Conservation (phyloP, 208 protist species). For the Leishmania arabica region DNA sequence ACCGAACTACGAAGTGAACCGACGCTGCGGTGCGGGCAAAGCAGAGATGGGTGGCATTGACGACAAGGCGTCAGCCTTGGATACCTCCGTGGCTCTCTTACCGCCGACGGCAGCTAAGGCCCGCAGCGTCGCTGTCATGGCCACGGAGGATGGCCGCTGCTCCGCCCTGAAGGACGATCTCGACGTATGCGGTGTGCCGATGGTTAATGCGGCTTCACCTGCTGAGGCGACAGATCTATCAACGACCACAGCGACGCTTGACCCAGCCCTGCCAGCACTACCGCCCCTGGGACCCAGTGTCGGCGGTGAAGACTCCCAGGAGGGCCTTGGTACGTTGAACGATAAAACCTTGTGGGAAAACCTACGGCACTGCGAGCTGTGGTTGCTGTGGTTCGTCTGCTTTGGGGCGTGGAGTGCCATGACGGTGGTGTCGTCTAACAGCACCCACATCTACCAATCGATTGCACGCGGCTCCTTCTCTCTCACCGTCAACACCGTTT, state of each 20-base stretch:
- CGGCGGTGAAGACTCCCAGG: background rate
- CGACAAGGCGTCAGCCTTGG: too few species aligned
- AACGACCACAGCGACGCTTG: background rate
- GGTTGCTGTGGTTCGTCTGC: conserved; percentile 87
- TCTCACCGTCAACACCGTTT: conserved; percentile 71
- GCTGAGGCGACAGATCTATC: background rate
- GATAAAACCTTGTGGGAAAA: conserved; percentile 48
- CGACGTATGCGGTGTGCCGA: background rate
- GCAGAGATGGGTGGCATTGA: background rate
- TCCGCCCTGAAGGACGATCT: background rate
- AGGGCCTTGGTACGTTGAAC: conserved; percentile 33
- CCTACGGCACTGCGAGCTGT: conserved; percentile 59
- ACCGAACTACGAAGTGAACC: conserved; percentile 66
- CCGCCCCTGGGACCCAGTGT: background rate
- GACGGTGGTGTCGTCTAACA: conserved; percentile 80
- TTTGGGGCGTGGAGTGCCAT: conserved; percentile 75
- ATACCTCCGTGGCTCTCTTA: background rate
- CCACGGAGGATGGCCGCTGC: conserved; percentile 1
- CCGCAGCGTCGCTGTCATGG: background rate
- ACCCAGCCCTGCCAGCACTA: background rate
- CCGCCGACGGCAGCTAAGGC: background rate
- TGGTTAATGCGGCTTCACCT: background rate
- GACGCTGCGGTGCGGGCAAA: conserved; percentile 26
- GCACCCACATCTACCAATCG: conserved; percentile 77
- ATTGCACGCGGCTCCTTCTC: conserved; percentile 58